Evolutionary conservation across 805 yeast genomes (phyloP).

Genomic region (Metschnikowia chrysomelidarum): DNA sequence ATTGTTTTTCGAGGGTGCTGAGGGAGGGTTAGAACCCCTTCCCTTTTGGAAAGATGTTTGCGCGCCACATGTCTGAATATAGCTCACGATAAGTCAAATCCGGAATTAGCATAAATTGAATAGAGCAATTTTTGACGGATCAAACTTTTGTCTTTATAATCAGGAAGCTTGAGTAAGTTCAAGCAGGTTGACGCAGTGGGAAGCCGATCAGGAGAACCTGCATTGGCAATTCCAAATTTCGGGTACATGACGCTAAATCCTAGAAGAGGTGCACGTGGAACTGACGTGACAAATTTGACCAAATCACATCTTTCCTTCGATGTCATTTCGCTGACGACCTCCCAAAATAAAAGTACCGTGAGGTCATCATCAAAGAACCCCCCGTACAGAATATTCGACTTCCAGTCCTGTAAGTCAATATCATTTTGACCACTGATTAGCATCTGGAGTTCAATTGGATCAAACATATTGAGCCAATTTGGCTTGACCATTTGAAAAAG

Average conservation of each 20-base stretch:
- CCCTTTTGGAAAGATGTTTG: too few species aligned
- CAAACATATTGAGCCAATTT: constrained; percentile 81
- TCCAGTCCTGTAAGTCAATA: constrained; percentile 70
- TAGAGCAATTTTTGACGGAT: constrained; percentile 66
- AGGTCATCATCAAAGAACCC: constrained; percentile 52
- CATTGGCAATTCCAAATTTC: constrained; percentile 71
- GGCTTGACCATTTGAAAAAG: constrained; percentile 64
- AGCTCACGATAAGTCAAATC: constrained; percentile 63
- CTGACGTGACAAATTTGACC: constrained; percentile 88
- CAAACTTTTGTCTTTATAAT: constrained; percentile 47
- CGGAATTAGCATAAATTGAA: constrained; percentile 78
- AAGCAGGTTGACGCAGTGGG: constrained; percentile 96
- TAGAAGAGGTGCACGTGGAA: constrained; percentile 83
- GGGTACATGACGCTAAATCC: constrained; percentile 72
- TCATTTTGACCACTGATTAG: constrained; percentile 69
- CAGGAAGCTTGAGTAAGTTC: constrained; percentile 81
- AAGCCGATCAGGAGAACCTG: constrained; percentile 57
- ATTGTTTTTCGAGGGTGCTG: too few species aligned
- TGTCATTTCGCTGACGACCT: constrained; percentile 65
- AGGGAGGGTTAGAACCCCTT: too few species aligned
- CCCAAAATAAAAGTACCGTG: constrained; percentile 74
- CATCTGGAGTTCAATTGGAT: constrained; percentile 77
- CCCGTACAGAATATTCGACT: constrained; percentile 51
- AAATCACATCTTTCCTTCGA: constrained; percentile 62
- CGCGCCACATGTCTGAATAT: background rate